Evolutionary conservation across 75 land plant genomes (phyloP).

Genomic region (Adiantum capillusveneris): DNA sequence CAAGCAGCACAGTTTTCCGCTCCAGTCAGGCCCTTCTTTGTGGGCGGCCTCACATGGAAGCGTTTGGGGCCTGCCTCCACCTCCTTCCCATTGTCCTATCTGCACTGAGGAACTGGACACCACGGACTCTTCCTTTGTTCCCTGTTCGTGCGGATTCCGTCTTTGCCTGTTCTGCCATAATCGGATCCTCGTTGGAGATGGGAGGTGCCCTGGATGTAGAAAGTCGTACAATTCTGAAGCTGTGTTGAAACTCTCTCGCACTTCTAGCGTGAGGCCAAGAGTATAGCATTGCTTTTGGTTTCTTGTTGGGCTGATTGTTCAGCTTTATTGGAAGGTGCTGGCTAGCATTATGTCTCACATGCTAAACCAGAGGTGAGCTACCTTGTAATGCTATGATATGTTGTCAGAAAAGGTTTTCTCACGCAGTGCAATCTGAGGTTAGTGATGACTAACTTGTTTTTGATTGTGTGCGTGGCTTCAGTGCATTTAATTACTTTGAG

Average conservation of each 20-base stretch:
- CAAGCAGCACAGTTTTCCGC: slow-evolving; percentile 62
- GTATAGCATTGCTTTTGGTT: slow-evolving; percentile 1
- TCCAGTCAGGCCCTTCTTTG: slow-evolving; percentile 20
- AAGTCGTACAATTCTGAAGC: slow-evolving; percentile 41
- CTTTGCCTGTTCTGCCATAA: slow-evolving; percentile 93
- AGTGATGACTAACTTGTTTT: too few species aligned
- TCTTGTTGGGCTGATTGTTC: too few species aligned
- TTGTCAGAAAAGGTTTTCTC: too few species aligned
- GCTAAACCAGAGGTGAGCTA: too few species aligned
- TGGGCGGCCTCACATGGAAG: slow-evolving; percentile 19
- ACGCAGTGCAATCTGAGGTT: too few species aligned
- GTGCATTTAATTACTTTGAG: too few species aligned
- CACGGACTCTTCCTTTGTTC: slow-evolving; percentile 77
- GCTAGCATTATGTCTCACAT: too few species aligned
- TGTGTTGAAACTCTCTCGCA: slow-evolving; percentile 27
- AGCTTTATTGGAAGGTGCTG: too few species aligned
- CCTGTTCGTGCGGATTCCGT: slow-evolving; percentile 83
- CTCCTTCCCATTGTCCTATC: slow-evolving; percentile 69
- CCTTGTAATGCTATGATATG: too few species aligned
- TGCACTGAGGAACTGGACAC: slow-evolving; percentile 83
- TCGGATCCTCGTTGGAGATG: slow-evolving; percentile 68
- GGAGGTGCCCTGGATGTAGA: slow-evolving; percentile 91
- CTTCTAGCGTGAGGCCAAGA: slow-evolving; percentile 19
- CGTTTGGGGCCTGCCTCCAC: slow-evolving; percentile 19
- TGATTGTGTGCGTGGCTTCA: too few species aligned